A percentile compares a stretch with the other conserved stretches of the same genome.
Conservation (phyloP, 805 yeast genomes). For the Metschnikowia sp. region DNA sequence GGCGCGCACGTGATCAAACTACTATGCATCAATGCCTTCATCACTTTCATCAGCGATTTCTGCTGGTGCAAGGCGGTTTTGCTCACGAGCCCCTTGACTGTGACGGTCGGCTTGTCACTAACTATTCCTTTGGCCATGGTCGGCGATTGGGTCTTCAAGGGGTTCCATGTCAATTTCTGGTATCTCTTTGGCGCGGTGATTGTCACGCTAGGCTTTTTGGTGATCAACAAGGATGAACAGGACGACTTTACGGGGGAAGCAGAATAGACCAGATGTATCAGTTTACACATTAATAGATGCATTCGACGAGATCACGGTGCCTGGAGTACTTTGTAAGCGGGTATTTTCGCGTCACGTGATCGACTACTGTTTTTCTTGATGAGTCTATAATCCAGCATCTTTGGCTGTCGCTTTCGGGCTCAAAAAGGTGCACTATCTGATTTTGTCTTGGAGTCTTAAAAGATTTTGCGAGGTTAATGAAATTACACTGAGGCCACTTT, state of each 20-base stretch:
- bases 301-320: no score
- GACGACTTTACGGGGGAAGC: slow-evolving; percentile 42
- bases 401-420: no score
- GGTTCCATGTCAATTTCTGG: slow-evolving; percentile 53
- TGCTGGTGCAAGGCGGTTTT: slow-evolving; percentile 96
- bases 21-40: slow-evolving; percentile 61
- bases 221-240: slow-evolving; percentile 76
- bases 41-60: slow-evolving; percentile 84
- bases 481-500: no score
- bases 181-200: slow-evolving; percentile 78
- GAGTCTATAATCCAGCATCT: no score
- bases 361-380: no score
- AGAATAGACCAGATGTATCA: background rate
- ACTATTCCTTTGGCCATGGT: slow-evolving; percentile 91
- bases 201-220: slow-evolving; percentile 79
- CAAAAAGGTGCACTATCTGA: no score
- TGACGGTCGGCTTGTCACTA: slow-evolving; percentile 88
- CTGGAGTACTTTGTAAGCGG: no score
- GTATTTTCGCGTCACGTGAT: no score
- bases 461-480: no score
- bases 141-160: slow-evolving; percentile 78
- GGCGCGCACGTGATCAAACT: slow-evolving; percentile 48
- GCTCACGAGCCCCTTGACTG: slow-evolving; percentile 89
- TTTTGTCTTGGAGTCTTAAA: no score
- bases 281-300: no score